phyloP scores from a whole-genome alignment of 164 flowering plant species.

The Vitis amurensis region DNA sequence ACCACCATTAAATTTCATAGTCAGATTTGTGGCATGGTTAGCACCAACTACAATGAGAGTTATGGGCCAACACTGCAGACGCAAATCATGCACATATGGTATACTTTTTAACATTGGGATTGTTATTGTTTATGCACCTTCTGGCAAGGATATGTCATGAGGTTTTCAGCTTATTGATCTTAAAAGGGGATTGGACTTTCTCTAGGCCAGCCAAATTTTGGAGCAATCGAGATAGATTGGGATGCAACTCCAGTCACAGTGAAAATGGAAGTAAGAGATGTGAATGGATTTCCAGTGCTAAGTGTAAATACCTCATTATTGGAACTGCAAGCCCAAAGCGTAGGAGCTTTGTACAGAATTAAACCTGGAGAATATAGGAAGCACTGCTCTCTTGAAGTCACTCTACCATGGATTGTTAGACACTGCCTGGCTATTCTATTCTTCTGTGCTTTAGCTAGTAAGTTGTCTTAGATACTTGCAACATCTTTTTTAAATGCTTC shows the following conservation, averaged over 20 bases:
- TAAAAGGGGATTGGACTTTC: conserved; percentile 6
- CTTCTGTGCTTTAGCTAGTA: conserved; percentile 44
- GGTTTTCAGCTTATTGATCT: conserved; percentile 1
- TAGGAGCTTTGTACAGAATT: not conserved
- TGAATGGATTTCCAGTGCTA: conserved; percentile 43
- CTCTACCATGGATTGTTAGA: conserved; percentile 59
- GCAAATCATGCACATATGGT: conserved; percentile 73
- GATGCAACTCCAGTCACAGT: conserved; percentile 49
- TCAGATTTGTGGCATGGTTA: conserved; percentile 59
- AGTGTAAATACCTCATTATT: conserved; percentile 40
- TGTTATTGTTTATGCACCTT: not conserved
- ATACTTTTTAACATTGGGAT: conserved; percentile 1
- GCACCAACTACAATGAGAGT: conserved; percentile 71
- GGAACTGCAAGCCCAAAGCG: conserved; percentile 35
- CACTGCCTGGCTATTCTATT: conserved; percentile 56
- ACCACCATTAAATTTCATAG: conserved; percentile 36
- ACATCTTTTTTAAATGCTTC: not conserved
- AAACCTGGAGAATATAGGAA: conserved; percentile 22
- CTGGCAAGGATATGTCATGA: not conserved
- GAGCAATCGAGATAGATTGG: conserved; percentile 73
- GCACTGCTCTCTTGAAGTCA: conserved; percentile 62
- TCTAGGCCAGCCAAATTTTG: conserved; percentile 72
- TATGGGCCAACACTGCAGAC: conserved; percentile 45
- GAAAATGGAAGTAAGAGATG: conserved; percentile 57
- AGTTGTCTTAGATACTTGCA: conserved; percentile 6